Evolutionary conservation across 2,329 filamentous ascomycete genomes (phyloP), one percentile per base, ranked within the genome.

Genomic region (Rachicladosporium sp.): DNA sequence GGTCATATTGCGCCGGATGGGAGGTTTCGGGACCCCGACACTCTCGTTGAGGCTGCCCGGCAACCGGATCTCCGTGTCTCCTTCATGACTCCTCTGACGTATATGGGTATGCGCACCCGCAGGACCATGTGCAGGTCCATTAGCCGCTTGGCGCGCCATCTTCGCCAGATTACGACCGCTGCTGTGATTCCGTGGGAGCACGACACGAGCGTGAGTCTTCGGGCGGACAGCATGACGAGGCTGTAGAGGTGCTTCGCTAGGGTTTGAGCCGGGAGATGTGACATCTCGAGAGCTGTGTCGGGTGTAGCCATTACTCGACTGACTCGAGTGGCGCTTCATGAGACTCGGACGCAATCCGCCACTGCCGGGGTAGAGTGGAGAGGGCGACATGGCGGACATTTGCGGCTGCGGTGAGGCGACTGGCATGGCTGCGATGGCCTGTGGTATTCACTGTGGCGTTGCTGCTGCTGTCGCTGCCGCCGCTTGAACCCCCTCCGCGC

Each of bases 61-160:
- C 35, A 58, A 36, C 1, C 56, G 47, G 33, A 58, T 58, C 43
- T 57, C 55, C n/a, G 55, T 57, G 40, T 58, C 55, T 29, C 48
- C 50, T 34, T 57, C 55, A 40, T 58, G 51, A 27, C 48, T 49
- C 19, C 48, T 44, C 42, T 52, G 47, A 23, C 52, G 48, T 36
- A 44, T 36, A 36, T 55, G 53, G 38, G 40, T 47, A 11, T 49
- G 49, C 21, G 44, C 43, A 21, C 51, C 47, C 6, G 51, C 48
- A 4, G 37, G 36, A 13, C 44, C 45, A 21, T 45, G 44, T 10
- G 40, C 40, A 8, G 23, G 23, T 9, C 33, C 36, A 12, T 37
- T 32, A 21, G 38, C 29, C 29, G 46, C 41, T 35, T 52, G 50
- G 10, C 46, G 49, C 10, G 46, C 48, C 39, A 56, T 45, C 37